These are phyloP conservation scores for Bipolaris victoriae DNA, from an alignment of 2,329 filamentous ascomycete genomes.

Conservation along the genomic window DNA sequence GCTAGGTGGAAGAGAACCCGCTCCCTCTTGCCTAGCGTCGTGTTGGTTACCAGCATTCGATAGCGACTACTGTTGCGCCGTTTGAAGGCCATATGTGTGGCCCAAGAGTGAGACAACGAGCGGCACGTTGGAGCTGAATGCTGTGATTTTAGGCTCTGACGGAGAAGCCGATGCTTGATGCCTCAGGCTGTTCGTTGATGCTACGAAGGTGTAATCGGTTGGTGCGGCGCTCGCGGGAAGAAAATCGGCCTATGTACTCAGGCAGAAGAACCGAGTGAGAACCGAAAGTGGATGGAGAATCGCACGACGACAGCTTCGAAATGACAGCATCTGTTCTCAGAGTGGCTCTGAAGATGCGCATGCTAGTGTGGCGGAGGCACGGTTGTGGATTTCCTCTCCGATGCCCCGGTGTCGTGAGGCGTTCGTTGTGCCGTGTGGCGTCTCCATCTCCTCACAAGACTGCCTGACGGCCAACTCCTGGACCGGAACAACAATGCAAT, in stretches of 20 bases:
- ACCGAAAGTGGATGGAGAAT: slow-evolving; percentile 4
- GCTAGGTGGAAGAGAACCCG: neutral
- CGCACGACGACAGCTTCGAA: slow-evolving; percentile 6
- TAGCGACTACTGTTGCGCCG: slow-evolving; percentile 3
- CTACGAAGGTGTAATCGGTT: slow-evolving; percentile 8
- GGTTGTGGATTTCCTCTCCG: slow-evolving; percentile 14
- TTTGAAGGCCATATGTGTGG: slow-evolving; percentile 11
- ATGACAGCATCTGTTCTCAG: neutral
- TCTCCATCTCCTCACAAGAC: slow-evolving; percentile 22
- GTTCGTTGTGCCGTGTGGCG: slow-evolving; percentile 30
- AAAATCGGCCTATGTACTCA: neutral
- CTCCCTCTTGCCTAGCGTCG: slow-evolving; percentile 6
- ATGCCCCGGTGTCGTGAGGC: slow-evolving; percentile 24
- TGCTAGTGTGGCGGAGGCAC: slow-evolving; percentile 28
- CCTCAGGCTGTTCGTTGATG: slow-evolving; percentile 11
- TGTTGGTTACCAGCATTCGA: slow-evolving; percentile 12
- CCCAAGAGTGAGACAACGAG: slow-evolving; percentile 6
- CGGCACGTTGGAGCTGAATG: slow-evolving; percentile 4
- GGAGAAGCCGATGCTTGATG: slow-evolving; percentile 4
- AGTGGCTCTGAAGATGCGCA: slow-evolving; percentile 8
- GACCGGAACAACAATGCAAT: slow-evolving; percentile 26
- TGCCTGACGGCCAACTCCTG: slow-evolving; percentile 25
- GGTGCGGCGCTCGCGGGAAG: slow-evolving; percentile 13
- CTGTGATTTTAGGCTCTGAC: neutral
- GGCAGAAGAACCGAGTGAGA: neutral